Conservation (phyloP, 148 eudicot genomes). For the Chenopodium suecicum region DNA sequence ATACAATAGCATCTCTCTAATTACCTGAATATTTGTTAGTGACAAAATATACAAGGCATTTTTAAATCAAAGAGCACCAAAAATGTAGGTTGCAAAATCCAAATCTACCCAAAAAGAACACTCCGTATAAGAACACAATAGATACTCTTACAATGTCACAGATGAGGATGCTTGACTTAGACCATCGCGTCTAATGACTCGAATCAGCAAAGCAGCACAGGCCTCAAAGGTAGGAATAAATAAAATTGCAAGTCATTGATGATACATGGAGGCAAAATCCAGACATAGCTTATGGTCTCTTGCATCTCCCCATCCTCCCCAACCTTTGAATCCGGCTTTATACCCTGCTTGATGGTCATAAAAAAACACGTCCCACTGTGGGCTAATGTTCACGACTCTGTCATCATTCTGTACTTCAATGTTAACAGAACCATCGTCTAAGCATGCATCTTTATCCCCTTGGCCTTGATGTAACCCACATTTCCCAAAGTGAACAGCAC, state of each 20-base stretch:
- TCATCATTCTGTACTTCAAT: slow-evolving; percentile 59
- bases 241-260: neutral
- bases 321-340: slow-evolving; percentile 84
- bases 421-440: slow-evolving; percentile 61
- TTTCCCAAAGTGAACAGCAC: slow-evolving; percentile 90
- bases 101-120: neutral
- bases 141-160: slow-evolving; percentile 5
- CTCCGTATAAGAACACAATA: neutral
- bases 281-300: slow-evolving; percentile 77
- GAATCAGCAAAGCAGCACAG: neutral
- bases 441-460: slow-evolving; percentile 48
- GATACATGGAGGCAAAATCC: slow-evolving; percentile 84
- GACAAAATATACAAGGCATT: neutral
- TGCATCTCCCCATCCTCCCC: slow-evolving; percentile 98
- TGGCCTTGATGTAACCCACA: slow-evolving; percentile 99
- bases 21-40: neutral
- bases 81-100: neutral
- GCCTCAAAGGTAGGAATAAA: neutral
- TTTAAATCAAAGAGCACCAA: neutral
- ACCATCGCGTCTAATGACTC: neutral
- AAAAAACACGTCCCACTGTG: slow-evolving; percentile 60
- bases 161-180: neutral
- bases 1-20: slow-evolving; percentile 12
- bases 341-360: slow-evolving; percentile 67
- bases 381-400: slow-evolving; percentile 49